Evolutionary conservation across 768 basidiomycete species (phyloP), one percentile per base, ranked within the genome.

Genomic region (Tylopilus vinaceipallidus): DNA sequence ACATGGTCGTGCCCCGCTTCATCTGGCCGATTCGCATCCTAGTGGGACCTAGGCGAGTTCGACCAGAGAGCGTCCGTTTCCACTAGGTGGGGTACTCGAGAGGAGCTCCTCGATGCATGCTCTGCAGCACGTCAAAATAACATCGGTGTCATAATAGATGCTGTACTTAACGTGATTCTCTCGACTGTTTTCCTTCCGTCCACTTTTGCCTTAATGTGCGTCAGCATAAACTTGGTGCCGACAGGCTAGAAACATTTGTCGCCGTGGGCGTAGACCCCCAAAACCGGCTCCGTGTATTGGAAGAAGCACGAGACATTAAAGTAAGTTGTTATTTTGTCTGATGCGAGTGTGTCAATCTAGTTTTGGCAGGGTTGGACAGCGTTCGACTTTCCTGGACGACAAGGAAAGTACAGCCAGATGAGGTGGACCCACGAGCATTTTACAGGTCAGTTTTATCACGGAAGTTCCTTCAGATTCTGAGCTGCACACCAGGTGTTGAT

Each of bases 41-140:
- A 92, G 89, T 93, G 91, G 90, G 90, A 93, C 63, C 68, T 93
- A 16, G 90, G 90, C 30, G 90, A 92, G 69, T 92, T 92, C 54
- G 56, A 86, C 43, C 90, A 89, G 65, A 90, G 85, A 60, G 87
- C 85, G 14, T 68, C 78, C 14, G 63, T 82, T 27, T 65, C 73
- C 14, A 95, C 94, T 1, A 78, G 91, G 50, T 98, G 93, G 92
- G 94, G 94, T 20, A 85, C 87, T 12, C 87, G 83, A 56, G 81
- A 89, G 24, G 87, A 95, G 52, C 78, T 94, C 23, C 61, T 92
- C 2, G 59, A 71, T 11, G 89, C 90, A 20, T 86, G 87, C 60
- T 71, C 75, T 50, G 68, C 71, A n/a, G 93, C 93, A 3, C 78
- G 75, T 56, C 70, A 77, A 52, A 77, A 81, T 56, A 83, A 84